phyloP scores from a whole-genome alignment of 2,329 filamentous ascomycete genomes.

The Orbilia blumenaviensis region DNA sequence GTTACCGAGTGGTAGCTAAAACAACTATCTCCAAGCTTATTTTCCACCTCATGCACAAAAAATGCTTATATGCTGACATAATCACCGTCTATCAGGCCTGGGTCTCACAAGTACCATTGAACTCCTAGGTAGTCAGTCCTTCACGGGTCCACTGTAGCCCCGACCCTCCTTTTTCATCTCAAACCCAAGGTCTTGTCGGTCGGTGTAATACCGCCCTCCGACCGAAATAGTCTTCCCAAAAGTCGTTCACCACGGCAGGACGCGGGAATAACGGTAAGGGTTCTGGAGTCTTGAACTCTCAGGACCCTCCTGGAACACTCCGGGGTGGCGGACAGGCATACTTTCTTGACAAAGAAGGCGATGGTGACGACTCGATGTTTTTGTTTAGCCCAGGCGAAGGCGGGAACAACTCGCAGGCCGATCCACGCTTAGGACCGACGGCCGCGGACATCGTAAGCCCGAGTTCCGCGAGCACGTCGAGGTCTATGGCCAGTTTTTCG shows the following conservation, averaged over 20 bases:
- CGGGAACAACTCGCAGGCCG: not conserved
- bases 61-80: slow-evolving; percentile 51
- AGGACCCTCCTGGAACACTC: slow-evolving; percentile 51
- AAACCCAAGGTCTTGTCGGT: slow-evolving; percentile 18
- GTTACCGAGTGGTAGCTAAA: slow-evolving; percentile 6
- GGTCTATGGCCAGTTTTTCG: slow-evolving; percentile 52
- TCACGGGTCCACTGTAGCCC: slow-evolving; percentile 19
- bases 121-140: slow-evolving; percentile 5
- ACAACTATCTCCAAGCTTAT: slow-evolving; percentile 22
- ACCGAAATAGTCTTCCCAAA: slow-evolving; percentile 21
- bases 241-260: slow-evolving; percentile 51
- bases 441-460: slow-evolving; percentile 38
- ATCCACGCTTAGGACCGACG: slow-evolving; percentile 22
- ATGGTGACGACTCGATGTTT: slow-evolving; percentile 43
- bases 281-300: slow-evolving; percentile 37
- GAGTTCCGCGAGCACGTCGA: slow-evolving; percentile 42
- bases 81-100: slow-evolving; percentile 43
- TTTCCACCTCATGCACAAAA: slow-evolving; percentile 22
- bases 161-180: slow-evolving; percentile 8
- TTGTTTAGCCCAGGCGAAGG: slow-evolving; percentile 12
- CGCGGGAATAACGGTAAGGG: slow-evolving; percentile 47
- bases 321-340: slow-evolving; percentile 46
- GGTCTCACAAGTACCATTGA: slow-evolving; percentile 13
- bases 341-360: slow-evolving; percentile 34
- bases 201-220: slow-evolving; percentile 24